Percentiles rank a stretch among this genome's conserved stretches.
These are phyloP conservation scores for Solanum medicagineum DNA, from an alignment of 257 asterid genomes.

Conservation along the genomic window DNA sequence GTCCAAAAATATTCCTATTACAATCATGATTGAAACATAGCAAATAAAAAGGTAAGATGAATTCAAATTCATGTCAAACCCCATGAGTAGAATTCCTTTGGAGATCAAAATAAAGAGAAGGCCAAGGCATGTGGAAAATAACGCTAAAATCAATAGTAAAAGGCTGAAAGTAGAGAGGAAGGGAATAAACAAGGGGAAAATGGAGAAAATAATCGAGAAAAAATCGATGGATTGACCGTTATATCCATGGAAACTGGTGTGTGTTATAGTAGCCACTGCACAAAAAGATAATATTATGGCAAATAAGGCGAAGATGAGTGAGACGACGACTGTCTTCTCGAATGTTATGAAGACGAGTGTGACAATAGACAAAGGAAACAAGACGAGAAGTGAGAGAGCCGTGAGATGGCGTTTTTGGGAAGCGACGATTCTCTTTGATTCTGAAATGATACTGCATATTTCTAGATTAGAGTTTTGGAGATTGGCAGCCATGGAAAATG, in stretches of 20 bases:
- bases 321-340: neutral
- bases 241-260: neutral
- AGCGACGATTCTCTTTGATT: neutral
- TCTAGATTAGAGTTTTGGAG: neutral
- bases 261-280: neutral
- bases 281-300: neutral
- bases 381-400: neutral
- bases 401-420: neutral
- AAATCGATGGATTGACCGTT: neutral
- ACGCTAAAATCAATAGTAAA: neutral
- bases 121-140: neutral
- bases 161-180: neutral
- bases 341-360: neutral
- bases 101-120: neutral
- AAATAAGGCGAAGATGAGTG: neutral
- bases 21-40: neutral
- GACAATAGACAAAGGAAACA: neutral
- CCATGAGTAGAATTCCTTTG: neutral
- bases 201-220: neutral
- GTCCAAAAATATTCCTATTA: neutral
- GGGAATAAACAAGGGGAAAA: neutral
- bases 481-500: neutral
- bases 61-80: neutral
- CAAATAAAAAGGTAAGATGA: neutral
- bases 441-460: neutral